Percentiles rank a stretch among this genome's conserved stretches.
Evolutionary conservation across 768 basidiomycete species (phyloP).

Genomic region (Leccinellum luteum): DNA sequence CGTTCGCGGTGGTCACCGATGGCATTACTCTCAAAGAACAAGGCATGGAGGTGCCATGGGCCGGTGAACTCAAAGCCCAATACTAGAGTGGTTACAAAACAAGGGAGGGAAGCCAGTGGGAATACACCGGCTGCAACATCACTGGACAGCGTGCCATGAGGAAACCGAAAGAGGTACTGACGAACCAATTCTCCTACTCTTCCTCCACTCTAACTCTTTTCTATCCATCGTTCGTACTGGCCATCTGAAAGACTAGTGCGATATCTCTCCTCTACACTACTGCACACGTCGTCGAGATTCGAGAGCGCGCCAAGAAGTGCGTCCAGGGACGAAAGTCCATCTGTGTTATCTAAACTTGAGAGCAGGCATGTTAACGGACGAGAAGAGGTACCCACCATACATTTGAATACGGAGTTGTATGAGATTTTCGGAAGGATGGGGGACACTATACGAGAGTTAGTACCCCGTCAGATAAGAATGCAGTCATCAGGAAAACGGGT

Average conservation of each 20-base stretch:
- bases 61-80: constrained; percentile 59
- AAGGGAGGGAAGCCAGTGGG: constrained; percentile 33
- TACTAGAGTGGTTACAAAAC: constrained; percentile 70
- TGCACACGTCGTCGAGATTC: constrained; percentile 76
- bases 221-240: constrained; percentile 65
- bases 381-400: constrained; percentile 73
- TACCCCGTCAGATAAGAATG: background rate
- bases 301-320: constrained; percentile 75
- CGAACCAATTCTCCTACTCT: constrained; percentile 12
- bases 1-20: constrained; percentile 73
- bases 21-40: constrained; percentile 48
- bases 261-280: constrained; percentile 69
- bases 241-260: constrained; percentile 51
- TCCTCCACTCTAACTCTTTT: constrained; percentile 47
- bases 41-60: constrained; percentile 73
- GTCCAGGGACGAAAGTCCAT: constrained; percentile 80
- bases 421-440: constrained; percentile 95
- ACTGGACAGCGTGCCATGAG: constrained; percentile 10
- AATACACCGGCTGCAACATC: constrained; percentile 19
- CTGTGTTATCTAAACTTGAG: constrained; percentile 39
- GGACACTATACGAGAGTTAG: constrained; percentile 35
- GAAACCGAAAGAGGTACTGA: background rate
- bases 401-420: constrained; percentile 99
- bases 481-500: no score
- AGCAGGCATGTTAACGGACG: background rate